These are phyloP conservation scores for Nakaseomyces sp. DNA, from an alignment of 1,139 yeast species.

Conservation along the genomic window DNA sequence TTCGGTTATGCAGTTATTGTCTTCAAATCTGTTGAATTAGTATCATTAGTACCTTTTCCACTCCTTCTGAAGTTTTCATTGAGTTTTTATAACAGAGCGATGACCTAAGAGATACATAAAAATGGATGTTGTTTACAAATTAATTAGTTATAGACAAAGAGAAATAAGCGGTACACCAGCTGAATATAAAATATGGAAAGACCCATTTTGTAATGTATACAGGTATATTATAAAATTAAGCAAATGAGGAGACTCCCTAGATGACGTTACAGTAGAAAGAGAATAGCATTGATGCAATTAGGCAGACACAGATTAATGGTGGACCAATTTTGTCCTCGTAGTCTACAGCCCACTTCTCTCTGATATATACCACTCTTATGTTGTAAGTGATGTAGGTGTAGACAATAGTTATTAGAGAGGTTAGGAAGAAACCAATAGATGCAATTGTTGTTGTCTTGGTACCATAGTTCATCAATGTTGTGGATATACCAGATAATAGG, in stretches of 20 bases:
- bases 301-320: slow-evolving; percentile 63
- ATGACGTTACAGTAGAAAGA: slow-evolving; percentile 44
- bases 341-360: slow-evolving; percentile 71
- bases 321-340: slow-evolving; percentile 91
- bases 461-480: slow-evolving; percentile 63
- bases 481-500: slow-evolving; percentile 65
- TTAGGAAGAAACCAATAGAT: slow-evolving; percentile 78
- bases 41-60: no score
- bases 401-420: slow-evolving; percentile 62
- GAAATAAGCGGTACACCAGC: background rate
- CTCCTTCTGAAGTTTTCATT: no score
- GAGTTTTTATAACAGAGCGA: no score
- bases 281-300: slow-evolving; percentile 63
- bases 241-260: background rate
- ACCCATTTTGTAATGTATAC: background rate
- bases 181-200: background rate
- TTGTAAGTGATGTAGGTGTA: slow-evolving; percentile 72
- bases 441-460: slow-evolving; percentile 63
- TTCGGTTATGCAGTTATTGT: no score
- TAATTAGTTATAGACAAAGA: no score
- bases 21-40: no score
- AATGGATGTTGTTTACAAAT: no score
- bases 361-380: slow-evolving; percentile 75
- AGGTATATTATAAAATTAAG: no score
- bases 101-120: no score